Percentiles rank a stretch among this genome's conserved stretches.
phyloP scores from a whole-genome alignment of 345 rosid genomes.

The Nephelium lappaceum region DNA sequence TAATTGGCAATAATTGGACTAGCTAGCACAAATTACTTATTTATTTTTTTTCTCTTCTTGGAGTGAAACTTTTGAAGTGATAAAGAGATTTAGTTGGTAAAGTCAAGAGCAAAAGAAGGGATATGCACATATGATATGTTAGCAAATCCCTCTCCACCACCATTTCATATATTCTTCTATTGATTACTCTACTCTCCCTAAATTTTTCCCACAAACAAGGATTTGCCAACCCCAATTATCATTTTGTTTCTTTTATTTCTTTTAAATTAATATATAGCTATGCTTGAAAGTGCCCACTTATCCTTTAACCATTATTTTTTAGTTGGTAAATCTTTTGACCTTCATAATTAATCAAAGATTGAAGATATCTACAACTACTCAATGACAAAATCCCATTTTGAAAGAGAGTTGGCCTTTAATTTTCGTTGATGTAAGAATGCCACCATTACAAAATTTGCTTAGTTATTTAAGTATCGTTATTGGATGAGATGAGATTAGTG shows the following conservation, averaged over 20 bases:
- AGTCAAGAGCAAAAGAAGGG: constrained; percentile 50
- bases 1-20: constrained; percentile 42
- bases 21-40: background rate
- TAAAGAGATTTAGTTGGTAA: constrained; percentile 22
- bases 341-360: constrained; percentile 11
- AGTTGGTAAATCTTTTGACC: constrained; percentile 26
- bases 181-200: constrained; percentile 18
- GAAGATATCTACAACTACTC: constrained; percentile 36
- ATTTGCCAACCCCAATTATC: constrained; percentile 15
- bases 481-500: constrained; percentile 11
- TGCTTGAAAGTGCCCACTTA: constrained; percentile 21
- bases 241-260: background rate
- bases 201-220: constrained; percentile 29
- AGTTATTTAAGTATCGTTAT: background rate
- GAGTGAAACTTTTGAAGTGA: constrained; percentile 14
- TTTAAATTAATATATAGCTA: too few species aligned
- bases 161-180: constrained; percentile 25
- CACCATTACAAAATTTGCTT: background rate
- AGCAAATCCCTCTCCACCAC: constrained; percentile 43
- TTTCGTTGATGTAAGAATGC: constrained; percentile 31
- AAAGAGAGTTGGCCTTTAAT: constrained; percentile 18
- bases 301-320: constrained; percentile 16
- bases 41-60: background rate
- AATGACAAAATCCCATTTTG: constrained; percentile 44
- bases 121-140: constrained; percentile 45